Base-by-base conservation (phyloP, 495 filamentous ascomycete genomes). In the Aspergillus incahuasiensis region DNA sequence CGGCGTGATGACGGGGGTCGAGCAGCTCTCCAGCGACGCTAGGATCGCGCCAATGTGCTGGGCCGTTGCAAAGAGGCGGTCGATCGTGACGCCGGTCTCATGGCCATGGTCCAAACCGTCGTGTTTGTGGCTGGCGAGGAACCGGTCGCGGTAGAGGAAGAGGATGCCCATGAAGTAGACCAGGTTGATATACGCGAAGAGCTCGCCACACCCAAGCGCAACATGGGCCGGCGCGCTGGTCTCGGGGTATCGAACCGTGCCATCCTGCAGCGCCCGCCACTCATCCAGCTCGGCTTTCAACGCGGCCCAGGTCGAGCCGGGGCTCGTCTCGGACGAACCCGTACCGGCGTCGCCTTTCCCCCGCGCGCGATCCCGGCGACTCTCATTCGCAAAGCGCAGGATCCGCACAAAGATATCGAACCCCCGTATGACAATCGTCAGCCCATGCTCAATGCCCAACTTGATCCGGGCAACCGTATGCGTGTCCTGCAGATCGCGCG, bases 371-470 rank as follows among this genome's bases (percentile, higher is more conserved):
- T 62, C 63, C 0, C 73, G 69, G 7, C 73, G 72, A 40, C 69
- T 72, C 50, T 74, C 73, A 48, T 76, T 76, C 0, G 73, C 73
- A 54, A 74, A 76, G 8, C 73, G 62, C n/a, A 76, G 35, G 13
- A 76, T 74, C 1, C 73, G 66, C 12, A 76, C 69, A 21, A 75
- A 76, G 12, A 76, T 73, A 41, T 76, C 73, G 22, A 76, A 76
- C 3, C 73, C 73, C 1, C 73, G 68, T 1, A 69, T 74, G 0
- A 75, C 72, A 34, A 76, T 69, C 0, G 69, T 70, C 15, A 75
- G 54, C 0, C 73, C 73, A 35, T 66, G 62, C 43, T 76, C 73
- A 20, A 76, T 75, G 0, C 67, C 67, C 16, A 76, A 42, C 7
- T 55, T 58, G 4, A 30, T 58, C 1, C 63, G 62, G 0, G 50